Evolutionary conservation across 805 yeast species (phyloP).

Genomic region (Ogataea nakhonphanomensis): DNA sequence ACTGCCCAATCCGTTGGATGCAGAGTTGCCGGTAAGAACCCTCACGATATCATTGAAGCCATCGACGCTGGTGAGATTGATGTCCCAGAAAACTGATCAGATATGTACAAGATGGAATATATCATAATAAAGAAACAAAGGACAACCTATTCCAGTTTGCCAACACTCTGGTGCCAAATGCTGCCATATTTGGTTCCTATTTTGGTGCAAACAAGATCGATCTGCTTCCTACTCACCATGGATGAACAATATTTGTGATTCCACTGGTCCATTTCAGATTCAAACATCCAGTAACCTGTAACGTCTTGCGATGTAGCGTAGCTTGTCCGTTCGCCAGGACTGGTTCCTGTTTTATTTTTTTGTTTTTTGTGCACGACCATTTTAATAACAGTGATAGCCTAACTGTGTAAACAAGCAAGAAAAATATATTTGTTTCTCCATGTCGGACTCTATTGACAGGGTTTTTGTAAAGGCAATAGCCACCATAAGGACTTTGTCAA

Average conservation of each 20-base stretch:
- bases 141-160: slow-evolving; percentile 50
- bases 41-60: slow-evolving; percentile 98
- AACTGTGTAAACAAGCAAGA: slow-evolving; percentile 9
- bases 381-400: slow-evolving; percentile 6
- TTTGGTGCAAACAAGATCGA: slow-evolving; percentile 83
- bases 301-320: background rate
- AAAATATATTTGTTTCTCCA: slow-evolving; percentile 13
- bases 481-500: slow-evolving; percentile 69
- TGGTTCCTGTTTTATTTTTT: background rate
- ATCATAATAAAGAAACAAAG: slow-evolving; percentile 23
- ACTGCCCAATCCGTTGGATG: slow-evolving; percentile 99
- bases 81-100: slow-evolving; percentile 68
- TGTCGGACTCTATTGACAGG: slow-evolving; percentile 63
- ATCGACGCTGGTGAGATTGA: slow-evolving; percentile 98
- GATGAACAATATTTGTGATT: slow-evolving; percentile 35
- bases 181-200: slow-evolving; percentile 74
- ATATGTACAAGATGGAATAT: slow-evolving; percentile 25
- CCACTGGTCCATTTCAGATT: slow-evolving; percentile 69
- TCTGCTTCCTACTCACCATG: slow-evolving; percentile 70
- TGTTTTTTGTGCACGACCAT: slow-evolving; percentile 5
- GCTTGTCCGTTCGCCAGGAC: too few species aligned
- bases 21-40: slow-evolving; percentile 99
- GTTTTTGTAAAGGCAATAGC: slow-evolving; percentile 81
- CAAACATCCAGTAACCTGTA: slow-evolving; percentile 34
- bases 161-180: slow-evolving; percentile 88